Evolutionary conservation across 2,329 filamentous ascomycete species (phyloP).

Genomic region (Blumeria graminis): DNA sequence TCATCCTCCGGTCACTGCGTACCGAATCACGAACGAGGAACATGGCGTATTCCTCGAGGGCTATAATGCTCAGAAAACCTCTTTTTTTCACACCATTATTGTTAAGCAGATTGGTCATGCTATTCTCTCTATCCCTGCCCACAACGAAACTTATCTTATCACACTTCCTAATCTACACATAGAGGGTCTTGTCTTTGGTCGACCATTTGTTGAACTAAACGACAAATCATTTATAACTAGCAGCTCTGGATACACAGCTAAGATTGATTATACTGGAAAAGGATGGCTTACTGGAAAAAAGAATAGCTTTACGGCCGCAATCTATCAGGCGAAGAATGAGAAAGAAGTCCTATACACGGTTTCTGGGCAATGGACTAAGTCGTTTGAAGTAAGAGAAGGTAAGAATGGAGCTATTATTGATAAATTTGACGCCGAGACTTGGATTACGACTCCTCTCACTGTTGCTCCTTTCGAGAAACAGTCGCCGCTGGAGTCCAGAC

Average conservation of each 20-base stretch:
- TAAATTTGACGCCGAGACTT: conserved; percentile 32
- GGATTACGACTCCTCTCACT: conserved; percentile 38
- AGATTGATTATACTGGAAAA: conserved; percentile 81
- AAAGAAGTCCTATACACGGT: conserved; percentile 58
- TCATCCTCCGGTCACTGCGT: conserved; percentile 85
- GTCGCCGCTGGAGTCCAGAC: conserved; percentile 65
- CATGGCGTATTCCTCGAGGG: conserved; percentile 60
- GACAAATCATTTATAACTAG: conserved; percentile 65
- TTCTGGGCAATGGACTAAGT: conserved; percentile 75
- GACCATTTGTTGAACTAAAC: conserved; percentile 80
- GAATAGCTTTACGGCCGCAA: conserved; percentile 57
- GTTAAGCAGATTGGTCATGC: conserved; percentile 90
- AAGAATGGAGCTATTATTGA: conserved; percentile 30
- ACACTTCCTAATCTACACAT: conserved; percentile 81
- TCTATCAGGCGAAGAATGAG: conserved; percentile 47
- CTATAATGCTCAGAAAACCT: conserved; percentile 91
- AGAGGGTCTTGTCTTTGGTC: conserved; percentile 67
- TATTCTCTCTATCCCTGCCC: conserved; percentile 44
- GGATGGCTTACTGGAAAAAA: conserved; percentile 93
- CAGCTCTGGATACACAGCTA: conserved; percentile 64
- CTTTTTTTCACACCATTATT: conserved; percentile 79
- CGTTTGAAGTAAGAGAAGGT: conserved; percentile 52
- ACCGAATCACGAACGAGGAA: conserved; percentile 69
- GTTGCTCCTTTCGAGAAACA: conserved; percentile 55
- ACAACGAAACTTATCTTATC: conserved; percentile 48